Base-by-base conservation (phyloP, 2,329 filamentous ascomycete species). In the Chalara sp. region DNA sequence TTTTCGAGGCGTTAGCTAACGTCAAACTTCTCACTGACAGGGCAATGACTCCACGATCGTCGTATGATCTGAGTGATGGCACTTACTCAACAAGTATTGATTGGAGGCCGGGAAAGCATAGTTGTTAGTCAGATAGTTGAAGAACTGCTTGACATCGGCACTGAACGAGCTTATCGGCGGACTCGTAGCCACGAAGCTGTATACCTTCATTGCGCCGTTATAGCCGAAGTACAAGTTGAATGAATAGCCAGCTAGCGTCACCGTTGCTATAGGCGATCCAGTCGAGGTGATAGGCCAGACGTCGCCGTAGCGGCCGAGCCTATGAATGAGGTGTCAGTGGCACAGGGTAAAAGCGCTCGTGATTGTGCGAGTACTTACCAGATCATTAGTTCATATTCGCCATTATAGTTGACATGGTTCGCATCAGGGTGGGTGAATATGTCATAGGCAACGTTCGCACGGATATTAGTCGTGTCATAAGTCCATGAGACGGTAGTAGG, bases 301-400 rank as follows among this genome's bases (percentile, higher is more conserved):
- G 47, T 75, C 74, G 31, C 76, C 78, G 44, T 80, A 67, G 40
- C 76, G 76, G 4, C 32, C 73, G 32, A 79, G 67, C 81, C 21
- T 21, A 3, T 21, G 21, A 21, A 21, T 21, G 21, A 21, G 21
- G 21, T 21, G 21, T 21, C 21, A 21, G 21, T 21, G 21, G 21
- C 21, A 21, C 21, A 21, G 21, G 21, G 21, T 21, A 21, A 21
- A 21, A 21, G 21, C 21, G 21, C 21, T 21, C 21, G 21, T 21
- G 21, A 21, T 21, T 21, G 21, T 21, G 21, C 21, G 21, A 21
- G 21, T 21, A 3, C 21, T 21, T 21, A 21, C 21, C 81, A 85
- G 57, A 85, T 73, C 81, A 84, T 84, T 58, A 84, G 69, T 65
- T 84, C 81, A 60, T 80, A 83, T 1, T 76, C 70, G n/a, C 72